These are phyloP conservation scores for Zanthoxylum bungeanum DNA, from an alignment of 345 rosid species.

Conservation along the genomic window DNA sequence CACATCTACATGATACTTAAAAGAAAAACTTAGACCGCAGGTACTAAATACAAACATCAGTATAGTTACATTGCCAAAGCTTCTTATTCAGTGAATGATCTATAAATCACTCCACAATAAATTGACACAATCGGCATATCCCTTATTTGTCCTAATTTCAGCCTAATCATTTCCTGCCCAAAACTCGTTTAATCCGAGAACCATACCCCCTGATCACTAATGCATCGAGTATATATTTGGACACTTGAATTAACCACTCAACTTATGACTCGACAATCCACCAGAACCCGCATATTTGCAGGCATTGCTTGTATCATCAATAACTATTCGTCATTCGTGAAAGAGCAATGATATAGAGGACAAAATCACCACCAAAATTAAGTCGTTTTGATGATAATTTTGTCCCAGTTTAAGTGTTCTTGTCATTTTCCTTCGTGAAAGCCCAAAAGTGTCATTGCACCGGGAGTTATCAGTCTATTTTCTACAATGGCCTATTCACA, in stretches of 20 bases:
- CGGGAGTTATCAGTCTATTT: neutral
- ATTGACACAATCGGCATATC: neutral
- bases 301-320: neutral
- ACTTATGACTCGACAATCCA: neutral
- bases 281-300: neutral
- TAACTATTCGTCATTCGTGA: neutral
- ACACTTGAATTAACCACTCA: neutral
- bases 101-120: neutral
- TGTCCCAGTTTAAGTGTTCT: too few species aligned
- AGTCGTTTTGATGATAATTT: too few species aligned
- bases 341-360: too few species aligned
- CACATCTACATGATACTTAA: neutral
- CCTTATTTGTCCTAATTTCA: neutral
- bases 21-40: neutral
- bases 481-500: neutral
- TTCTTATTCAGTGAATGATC: neutral
- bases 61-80: too few species aligned
- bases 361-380: too few species aligned
- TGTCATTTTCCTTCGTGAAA: too few species aligned
- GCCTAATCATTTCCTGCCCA: neutral
- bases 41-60: too few species aligned
- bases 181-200: neutral
- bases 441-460: neutral
- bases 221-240: neutral
- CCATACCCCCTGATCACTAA: too few species aligned